Evolutionary conservation across 352 stramenopile species (phyloP).

Genomic region (Globisporangium viniferum): DNA sequence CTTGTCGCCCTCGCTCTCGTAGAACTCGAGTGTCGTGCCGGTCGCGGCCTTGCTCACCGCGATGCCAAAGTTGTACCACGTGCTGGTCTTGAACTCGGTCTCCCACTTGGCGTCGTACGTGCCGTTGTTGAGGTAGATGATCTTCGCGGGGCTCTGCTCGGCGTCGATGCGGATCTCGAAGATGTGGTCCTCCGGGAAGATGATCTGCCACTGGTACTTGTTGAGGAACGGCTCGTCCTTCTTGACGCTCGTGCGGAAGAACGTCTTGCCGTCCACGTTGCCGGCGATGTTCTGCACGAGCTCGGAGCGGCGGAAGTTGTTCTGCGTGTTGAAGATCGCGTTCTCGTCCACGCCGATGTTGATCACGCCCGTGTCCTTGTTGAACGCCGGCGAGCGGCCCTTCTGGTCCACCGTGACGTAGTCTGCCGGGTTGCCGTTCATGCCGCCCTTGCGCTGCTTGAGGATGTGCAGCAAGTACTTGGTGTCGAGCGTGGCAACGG

Average conservation of each 20-base stretch:
- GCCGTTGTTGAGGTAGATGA: conserved; percentile 49
- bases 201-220: conserved; percentile 51
- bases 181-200: conserved; percentile 54
- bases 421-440: conserved; percentile 36
- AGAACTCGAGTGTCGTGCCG: conserved; percentile 37
- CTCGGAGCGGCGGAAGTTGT: conserved; percentile 64
- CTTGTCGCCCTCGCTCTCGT: conserved; percentile 41
- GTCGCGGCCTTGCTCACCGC: conserved; percentile 24
- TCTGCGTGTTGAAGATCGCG: conserved; percentile 49
- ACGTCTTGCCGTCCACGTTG: conserved; percentile 39
- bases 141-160: conserved; percentile 32
- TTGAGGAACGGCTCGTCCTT: conserved; percentile 48
- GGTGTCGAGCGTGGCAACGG: conserved; percentile 42
- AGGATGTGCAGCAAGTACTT: conserved; percentile 72
- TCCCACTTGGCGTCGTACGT: conserved; percentile 47
- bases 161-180: conserved; percentile 60
- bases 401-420: conserved; percentile 44
- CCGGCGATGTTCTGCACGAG: conserved; percentile 54
- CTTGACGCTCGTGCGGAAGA: conserved; percentile 61
- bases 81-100: conserved; percentile 38
- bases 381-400: conserved; percentile 51
- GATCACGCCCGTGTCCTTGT: conserved; percentile 60
- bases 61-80: conserved; percentile 72
- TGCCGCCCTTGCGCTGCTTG: conserved; percentile 46
- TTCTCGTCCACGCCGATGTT: conserved; percentile 44